Conservation (phyloP, 2,329 filamentous ascomycete genomes). For the Leptoxyphium fumago region DNA sequence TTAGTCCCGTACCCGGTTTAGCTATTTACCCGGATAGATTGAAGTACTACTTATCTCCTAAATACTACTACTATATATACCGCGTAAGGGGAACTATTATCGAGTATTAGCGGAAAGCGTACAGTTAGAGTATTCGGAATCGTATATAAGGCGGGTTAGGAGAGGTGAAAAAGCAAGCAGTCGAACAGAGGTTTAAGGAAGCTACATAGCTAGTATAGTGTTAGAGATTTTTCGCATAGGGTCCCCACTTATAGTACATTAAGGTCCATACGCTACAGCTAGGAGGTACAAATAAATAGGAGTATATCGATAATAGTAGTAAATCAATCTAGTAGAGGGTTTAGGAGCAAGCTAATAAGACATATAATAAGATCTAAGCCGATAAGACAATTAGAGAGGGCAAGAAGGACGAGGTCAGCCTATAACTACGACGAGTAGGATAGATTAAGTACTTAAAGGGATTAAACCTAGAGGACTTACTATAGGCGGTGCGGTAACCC, state of each 20-base stretch:
- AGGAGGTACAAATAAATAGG: neutral
- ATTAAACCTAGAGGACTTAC: neutral
- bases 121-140: neutral
- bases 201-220: neutral
- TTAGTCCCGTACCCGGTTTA: neutral
- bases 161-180: neutral
- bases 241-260: neutral
- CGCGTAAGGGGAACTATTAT: neutral
- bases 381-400: neutral
- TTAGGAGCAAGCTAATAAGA: neutral
- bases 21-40: neutral
- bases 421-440: neutral
- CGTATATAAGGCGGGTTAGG: neutral
- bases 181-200: neutral
- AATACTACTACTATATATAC: neutral
- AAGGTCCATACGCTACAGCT: neutral
- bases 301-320: neutral
- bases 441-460: neutral
- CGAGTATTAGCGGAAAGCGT: neutral
- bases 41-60: neutral
- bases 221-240: neutral
- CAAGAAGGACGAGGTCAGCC: neutral
- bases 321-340: neutral
- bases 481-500: neutral
- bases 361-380: neutral